Conservation (phyloP, 2,329 filamentous ascomycete species). For the Calonectria fujianensis region DNA sequence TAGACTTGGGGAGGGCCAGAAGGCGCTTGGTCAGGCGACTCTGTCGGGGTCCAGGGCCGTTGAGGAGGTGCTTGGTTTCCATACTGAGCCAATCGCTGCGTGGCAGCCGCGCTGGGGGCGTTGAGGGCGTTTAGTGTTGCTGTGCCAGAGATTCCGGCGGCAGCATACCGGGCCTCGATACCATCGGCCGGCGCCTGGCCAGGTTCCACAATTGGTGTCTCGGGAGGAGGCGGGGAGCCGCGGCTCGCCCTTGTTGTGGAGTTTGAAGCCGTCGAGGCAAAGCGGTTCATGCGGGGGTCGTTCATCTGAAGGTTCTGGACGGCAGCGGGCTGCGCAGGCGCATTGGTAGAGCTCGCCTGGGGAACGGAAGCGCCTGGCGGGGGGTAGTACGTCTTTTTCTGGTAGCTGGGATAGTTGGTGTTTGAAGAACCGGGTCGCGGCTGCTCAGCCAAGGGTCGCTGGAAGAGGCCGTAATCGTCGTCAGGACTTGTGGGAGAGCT, state of each 20-base stretch:
- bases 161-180: conserved; percentile 94
- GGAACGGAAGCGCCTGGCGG: conserved; percentile 67
- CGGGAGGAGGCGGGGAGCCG: conserved; percentile 94
- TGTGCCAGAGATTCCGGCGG: conserved; percentile 90
- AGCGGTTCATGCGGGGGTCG: conserved; percentile 75
- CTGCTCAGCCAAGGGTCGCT: conserved; percentile 73
- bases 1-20: conserved; percentile 95
- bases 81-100: conserved; percentile 89
- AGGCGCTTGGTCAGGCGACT: conserved; percentile 88
- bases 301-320: conserved; percentile 57
- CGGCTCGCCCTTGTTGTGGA: conserved; percentile 94
- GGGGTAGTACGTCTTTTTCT: conserved; percentile 77
- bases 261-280: conserved; percentile 89
- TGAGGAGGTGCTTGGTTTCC: conserved; percentile 64
- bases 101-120: conserved; percentile 84
- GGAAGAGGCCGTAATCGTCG: conserved; percentile 86
- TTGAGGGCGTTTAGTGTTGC: conserved; percentile 86
- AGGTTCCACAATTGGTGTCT: conserved; percentile 88
- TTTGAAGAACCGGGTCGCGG: conserved; percentile 63
- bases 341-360: conserved; percentile 59
- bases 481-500: conserved; percentile 88
- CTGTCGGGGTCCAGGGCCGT: conserved; percentile 95
- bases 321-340: conserved; percentile 47
- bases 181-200: conserved; percentile 83
- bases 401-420: conserved; percentile 69